A percentile compares a stretch with the other conserved stretches of the same genome.
Conservation (phyloP, 345 rosid species). For the Hevea brasiliensis region DNA sequence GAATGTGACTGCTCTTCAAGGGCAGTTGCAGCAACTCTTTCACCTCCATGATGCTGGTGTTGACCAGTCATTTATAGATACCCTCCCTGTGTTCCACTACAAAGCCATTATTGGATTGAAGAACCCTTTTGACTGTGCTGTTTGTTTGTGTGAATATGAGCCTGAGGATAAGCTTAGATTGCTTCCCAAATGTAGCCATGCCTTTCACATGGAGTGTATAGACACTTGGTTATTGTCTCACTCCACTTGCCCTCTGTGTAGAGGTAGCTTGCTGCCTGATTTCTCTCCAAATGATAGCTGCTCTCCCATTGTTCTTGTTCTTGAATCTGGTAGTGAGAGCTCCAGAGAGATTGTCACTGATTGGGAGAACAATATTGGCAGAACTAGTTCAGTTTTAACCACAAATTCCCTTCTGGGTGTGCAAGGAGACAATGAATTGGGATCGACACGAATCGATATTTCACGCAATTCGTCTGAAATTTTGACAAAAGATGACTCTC, state of each 20-base stretch:
- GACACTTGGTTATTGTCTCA: conserved; percentile 99
- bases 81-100: conserved; percentile 87
- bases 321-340: conserved; percentile 89
- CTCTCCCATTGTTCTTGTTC: conserved; percentile 72
- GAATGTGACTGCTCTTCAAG: conserved; percentile 82
- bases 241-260: conserved; percentile 96
- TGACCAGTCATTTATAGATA: conserved; percentile 92
- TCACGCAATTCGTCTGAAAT: conserved; percentile 41
- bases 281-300: conserved; percentile 45
- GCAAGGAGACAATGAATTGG: conserved; percentile 39
- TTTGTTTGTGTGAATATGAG: conserved; percentile 95
- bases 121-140: conserved; percentile 92
- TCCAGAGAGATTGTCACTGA: conserved; percentile 63
- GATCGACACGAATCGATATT: conserved; percentile 43
- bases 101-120: conserved; percentile 73
- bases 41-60: conserved; percentile 95
- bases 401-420: conserved; percentile 47
- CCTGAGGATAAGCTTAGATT: conserved; percentile 86
- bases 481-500: conserved; percentile 28
- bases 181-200: conserved; percentile 97
- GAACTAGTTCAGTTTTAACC: conserved; percentile 40
- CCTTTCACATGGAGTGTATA: conserved; percentile 96
- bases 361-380: conserved; percentile 42
- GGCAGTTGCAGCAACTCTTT: conserved; percentile 93
- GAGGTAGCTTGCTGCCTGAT: conserved; percentile 74